Conservation (phyloP, 192 early-diverging fungal species). For the Coemansia sp. region DNA sequence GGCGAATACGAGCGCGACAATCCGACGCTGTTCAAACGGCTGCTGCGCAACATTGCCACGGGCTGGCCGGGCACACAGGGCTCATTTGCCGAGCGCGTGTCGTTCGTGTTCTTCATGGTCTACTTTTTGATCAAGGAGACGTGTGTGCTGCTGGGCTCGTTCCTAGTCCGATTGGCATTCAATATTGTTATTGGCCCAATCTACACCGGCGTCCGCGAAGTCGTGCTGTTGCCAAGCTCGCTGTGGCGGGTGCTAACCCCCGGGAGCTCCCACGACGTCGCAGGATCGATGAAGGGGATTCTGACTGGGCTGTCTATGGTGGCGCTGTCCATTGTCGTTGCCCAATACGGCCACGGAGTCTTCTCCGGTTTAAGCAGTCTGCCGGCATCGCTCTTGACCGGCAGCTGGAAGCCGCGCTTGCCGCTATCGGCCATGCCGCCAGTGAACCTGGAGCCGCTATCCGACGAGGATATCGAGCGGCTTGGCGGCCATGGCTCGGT, state of each 20-base stretch:
- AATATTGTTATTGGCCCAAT: slow-evolving; percentile 24
- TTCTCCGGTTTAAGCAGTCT: slow-evolving; percentile 13
- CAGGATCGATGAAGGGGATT: slow-evolving; percentile 20
- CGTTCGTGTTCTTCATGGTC: slow-evolving; percentile 45
- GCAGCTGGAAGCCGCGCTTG: slow-evolving; percentile 1
- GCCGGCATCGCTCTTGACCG: background rate
- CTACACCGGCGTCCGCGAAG: slow-evolving; percentile 26
- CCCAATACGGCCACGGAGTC: slow-evolving; percentile 23
- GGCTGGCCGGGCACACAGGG: slow-evolving; percentile 39
- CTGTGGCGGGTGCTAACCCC: slow-evolving; percentile 24
- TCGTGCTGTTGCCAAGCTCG: slow-evolving; percentile 24
- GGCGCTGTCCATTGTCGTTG: slow-evolving; percentile 28
- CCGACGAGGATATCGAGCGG: slow-evolving; percentile 27
- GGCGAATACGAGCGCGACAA: slow-evolving; percentile 27
- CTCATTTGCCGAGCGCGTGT: slow-evolving; percentile 32
- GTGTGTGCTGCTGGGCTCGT: slow-evolving; percentile 14
- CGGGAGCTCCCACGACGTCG: slow-evolving; percentile 16
- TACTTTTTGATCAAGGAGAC: slow-evolving; percentile 50
- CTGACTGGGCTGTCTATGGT: slow-evolving; percentile 31
- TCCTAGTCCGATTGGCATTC: slow-evolving; percentile 14
- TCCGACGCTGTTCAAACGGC: slow-evolving; percentile 35
- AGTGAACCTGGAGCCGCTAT: slow-evolving; percentile 17
- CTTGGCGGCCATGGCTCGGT: slow-evolving; percentile 35
- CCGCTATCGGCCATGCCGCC: slow-evolving; percentile 4
- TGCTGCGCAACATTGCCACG: slow-evolving; percentile 41